Conservation (phyloP, 257 asterid genomes). For the Cynanchum wilfordii region DNA sequence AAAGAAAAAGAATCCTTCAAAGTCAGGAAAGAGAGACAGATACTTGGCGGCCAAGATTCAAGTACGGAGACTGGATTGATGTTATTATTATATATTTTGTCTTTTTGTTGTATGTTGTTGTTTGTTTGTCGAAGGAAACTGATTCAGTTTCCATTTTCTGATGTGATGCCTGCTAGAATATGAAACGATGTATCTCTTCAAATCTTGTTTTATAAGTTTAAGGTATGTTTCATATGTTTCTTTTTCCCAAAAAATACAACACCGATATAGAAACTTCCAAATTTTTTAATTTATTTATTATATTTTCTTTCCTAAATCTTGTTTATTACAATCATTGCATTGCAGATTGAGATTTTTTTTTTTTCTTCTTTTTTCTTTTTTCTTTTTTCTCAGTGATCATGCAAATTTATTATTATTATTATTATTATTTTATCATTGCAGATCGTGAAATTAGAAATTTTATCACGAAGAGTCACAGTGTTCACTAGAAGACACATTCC, state of each 20-base stretch:
- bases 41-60: conserved; percentile 19
- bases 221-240: background rate
- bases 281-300: background rate
- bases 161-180: background rate
- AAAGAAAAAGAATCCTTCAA: background rate
- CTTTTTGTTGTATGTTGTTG: no score
- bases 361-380: no score
- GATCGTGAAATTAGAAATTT: background rate
- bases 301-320: background rate
- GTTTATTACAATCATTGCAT: background rate
- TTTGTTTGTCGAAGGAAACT: background rate
- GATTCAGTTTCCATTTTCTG: background rate
- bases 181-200: background rate
- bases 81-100: background rate
- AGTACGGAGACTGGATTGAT: background rate
- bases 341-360: background rate
- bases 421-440: no score
- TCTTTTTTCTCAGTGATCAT: background rate
- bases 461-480: background rate
- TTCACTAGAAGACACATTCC: no score
- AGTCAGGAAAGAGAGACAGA: background rate
- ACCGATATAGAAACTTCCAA: background rate
- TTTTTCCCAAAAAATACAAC: background rate
- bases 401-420: background rate
- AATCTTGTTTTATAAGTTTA: background rate